Conservation (phyloP, 164 flowering plant genomes). For the Aristolochia californica region DNA sequence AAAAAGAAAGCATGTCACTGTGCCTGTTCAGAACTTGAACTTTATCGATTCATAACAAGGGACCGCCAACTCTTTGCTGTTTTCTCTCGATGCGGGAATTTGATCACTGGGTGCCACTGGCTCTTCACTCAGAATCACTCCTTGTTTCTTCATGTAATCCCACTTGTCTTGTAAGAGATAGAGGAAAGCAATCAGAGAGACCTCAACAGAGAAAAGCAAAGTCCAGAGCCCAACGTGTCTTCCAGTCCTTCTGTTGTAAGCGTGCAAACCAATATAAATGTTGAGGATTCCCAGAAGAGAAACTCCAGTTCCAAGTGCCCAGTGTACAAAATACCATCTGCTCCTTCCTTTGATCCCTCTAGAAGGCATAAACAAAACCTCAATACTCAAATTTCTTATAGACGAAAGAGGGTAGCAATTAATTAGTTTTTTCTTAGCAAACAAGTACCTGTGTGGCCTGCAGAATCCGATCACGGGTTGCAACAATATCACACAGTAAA, state of each 20-base stretch:
- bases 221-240: slow-evolving; percentile 41
- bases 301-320: slow-evolving; percentile 54
- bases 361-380: slow-evolving; percentile 1
- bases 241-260: slow-evolving; percentile 42
- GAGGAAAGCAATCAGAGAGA: slow-evolving; percentile 38
- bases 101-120: slow-evolving; percentile 18
- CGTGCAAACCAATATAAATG: slow-evolving; percentile 62
- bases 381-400: background rate
- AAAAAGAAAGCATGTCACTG: background rate
- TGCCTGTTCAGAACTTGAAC: background rate
- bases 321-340: slow-evolving; percentile 62
- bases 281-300: slow-evolving; percentile 56
- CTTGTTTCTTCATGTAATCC: slow-evolving; percentile 46
- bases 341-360: slow-evolving; percentile 57
- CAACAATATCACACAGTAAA: slow-evolving; percentile 56
- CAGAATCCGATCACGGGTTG: slow-evolving; percentile 55
- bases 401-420: background rate
- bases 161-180: slow-evolving; percentile 73
- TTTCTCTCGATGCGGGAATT: slow-evolving; percentile 9
- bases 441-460: slow-evolving; percentile 72
- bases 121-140: slow-evolving; percentile 25
- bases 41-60: slow-evolving; percentile 31
- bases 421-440: no score
- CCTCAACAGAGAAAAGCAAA: slow-evolving; percentile 46
- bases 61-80: slow-evolving; percentile 17